Percentiles rank a stretch among this genome's conserved stretches.
phyloP scores from a whole-genome alignment of 2,329 filamentous ascomycete species.

The Tolypocladium inflatum region DNA sequence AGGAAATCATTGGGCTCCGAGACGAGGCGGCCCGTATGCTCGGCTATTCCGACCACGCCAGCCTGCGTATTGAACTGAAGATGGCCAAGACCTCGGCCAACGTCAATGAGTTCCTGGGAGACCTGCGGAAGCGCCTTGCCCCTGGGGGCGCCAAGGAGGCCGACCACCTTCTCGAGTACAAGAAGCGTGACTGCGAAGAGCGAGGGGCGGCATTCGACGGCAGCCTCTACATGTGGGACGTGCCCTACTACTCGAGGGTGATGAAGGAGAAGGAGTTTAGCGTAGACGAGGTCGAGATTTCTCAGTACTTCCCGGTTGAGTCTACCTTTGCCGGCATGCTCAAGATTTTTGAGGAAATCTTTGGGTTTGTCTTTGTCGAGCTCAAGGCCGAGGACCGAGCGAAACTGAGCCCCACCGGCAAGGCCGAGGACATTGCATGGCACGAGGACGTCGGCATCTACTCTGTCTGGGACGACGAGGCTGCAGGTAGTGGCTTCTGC shows the following conservation, averaged over 20 bases:
- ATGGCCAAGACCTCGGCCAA: constrained; percentile 72
- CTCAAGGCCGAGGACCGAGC: constrained; percentile 57
- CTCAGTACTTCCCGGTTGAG: constrained; percentile 74
- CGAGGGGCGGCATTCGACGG: constrained; percentile 51
- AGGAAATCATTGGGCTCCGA: constrained; percentile 62
- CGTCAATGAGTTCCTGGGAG: constrained; percentile 63
- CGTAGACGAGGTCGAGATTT: constrained; percentile 70
- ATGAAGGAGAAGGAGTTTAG: constrained; percentile 74
- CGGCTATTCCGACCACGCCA: constrained; percentile 68
- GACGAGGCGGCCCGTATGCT: constrained; percentile 71
- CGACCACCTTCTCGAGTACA: constrained; percentile 60
- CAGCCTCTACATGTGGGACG: constrained; percentile 76
- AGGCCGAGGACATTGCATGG: constrained; percentile 66
- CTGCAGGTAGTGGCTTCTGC: constrained; percentile 61
- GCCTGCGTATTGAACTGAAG: constrained; percentile 70
- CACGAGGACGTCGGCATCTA: constrained; percentile 77
- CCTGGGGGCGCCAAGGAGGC: constrained; percentile 64
- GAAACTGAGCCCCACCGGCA: constrained; percentile 55
- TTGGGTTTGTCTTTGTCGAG: constrained; percentile 71
- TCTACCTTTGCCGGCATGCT: constrained; percentile 70
- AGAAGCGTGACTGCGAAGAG: constrained; percentile 57
- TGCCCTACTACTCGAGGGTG: constrained; percentile 69
- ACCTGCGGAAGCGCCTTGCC: constrained; percentile 56
- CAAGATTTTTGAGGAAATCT: constrained; percentile 73
- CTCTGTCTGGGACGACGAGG: constrained; percentile 71